These are phyloP conservation scores for Plectosphaerella cucumerina DNA, from an alignment of 2,329 filamentous ascomycete species.

Conservation along the genomic window DNA sequence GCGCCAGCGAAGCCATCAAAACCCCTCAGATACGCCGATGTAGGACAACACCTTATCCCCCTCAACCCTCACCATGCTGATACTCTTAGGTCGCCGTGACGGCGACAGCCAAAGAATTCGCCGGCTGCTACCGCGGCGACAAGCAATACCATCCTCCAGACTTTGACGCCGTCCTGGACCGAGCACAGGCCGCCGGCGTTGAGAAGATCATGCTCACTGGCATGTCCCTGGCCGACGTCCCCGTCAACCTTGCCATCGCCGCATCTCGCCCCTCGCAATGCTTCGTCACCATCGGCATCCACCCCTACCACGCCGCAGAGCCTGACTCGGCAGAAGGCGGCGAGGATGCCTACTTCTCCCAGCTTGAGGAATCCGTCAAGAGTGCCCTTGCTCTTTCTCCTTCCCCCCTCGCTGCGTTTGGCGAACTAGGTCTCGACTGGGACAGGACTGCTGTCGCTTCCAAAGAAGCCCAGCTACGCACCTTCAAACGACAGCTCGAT, in stretches of 20 bases:
- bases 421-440: conserved; percentile 47
- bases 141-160: conserved; percentile 44
- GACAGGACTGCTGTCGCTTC: conserved; percentile 37
- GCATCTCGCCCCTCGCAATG: conserved; percentile 25
- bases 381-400: conserved; percentile 18
- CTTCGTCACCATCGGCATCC: conserved; percentile 42
- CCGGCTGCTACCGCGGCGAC: conserved; percentile 40
- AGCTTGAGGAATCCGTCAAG: conserved; percentile 18
- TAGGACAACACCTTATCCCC: too few species aligned
- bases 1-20: too few species aligned
- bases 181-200: conserved; percentile 35
- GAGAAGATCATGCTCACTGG: conserved; percentile 36
- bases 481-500: conserved; percentile 36
- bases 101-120: conserved; percentile 37
- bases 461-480: conserved; percentile 33
- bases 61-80: not conserved
- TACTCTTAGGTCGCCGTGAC: conserved; percentile 28
- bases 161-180: conserved; percentile 34
- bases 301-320: conserved; percentile 45
- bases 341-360: conserved; percentile 14
- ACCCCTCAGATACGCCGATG: too few species aligned
- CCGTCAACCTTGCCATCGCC: conserved; percentile 21
- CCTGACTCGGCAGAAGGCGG: conserved; percentile 25
- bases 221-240: conserved; percentile 26
- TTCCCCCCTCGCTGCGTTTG: conserved; percentile 36